Evolutionary conservation across 2,329 filamentous ascomycete species (phyloP), one percentile per base, ranked within the genome.

Genomic region (Cladosporium sphaerospermum): DNA sequence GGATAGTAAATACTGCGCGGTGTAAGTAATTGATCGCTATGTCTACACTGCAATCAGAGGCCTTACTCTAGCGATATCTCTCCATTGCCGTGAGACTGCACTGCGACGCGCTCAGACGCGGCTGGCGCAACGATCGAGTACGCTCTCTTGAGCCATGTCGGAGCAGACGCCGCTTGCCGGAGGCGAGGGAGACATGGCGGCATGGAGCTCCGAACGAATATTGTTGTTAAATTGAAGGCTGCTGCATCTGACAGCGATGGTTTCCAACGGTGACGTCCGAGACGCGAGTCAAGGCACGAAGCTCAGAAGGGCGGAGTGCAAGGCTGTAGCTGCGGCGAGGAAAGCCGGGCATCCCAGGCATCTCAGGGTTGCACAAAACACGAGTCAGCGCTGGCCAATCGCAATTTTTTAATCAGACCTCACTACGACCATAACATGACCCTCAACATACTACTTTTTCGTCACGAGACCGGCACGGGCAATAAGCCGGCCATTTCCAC

Each of bases 61-160:
- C 28, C 48, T 28, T 64, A 74, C 73, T 73, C 70, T 43, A 76
- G 55, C 37, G 57, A 68, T 41, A 75, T 67, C 43, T 60, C 62
- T 53, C 72, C 73, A 59, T 72, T 75, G 42, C 73, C 74, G 19
- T 71, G 63, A 58, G 68, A 73, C 9, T 68, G 65, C 11, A 74
- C 62, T 23, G 52, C 56, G 54, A 73, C 55, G 33, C 36, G 36
- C 40, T 53, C 51, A 23, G 44, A 43, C 13, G 48, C 44, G 19
- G 48, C 37, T 56, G 55, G 43, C 41, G 28, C 19, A 45, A 31
- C 23, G 45, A 40, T 42, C 11, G 36, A 36, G 28, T 47, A 48
- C 10, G 28, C 34, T 9, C 36, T 28, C 31, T 18, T 31, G 10
- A 40, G 31, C 32, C 36, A 45, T 19, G 28, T 45, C 18, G 7